Evolutionary conservation across 2,329 filamentous ascomycete genomes (phyloP), one percentile per base, ranked within the genome.

Genomic region (Colletotrichum paranaense): DNA sequence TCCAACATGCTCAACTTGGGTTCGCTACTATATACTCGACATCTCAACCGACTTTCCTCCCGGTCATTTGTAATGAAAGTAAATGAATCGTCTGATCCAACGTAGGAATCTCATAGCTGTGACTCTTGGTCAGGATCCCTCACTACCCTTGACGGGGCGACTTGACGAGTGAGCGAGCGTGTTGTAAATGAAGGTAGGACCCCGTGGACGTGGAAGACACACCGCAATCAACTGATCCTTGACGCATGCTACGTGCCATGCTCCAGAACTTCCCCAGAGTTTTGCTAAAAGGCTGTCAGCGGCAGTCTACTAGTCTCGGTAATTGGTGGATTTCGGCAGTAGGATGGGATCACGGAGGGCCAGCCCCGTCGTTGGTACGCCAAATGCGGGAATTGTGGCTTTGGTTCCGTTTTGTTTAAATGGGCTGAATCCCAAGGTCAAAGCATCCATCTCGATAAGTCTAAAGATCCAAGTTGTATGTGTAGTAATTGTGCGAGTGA

Each of bases 311-410:
- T 42, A 24, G 57, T 68, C 38, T 58, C 68, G 52, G 66, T 73
- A 69, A 73, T 73, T 73, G 66, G 70, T 73, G 66, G 70, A 70
- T 73, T 73, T 69, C 59, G 46, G 55, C 30, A 53, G 42, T 38
- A 24, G 32, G 19, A n/a, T 32, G 55, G 53, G 42, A 60, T 64
- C 55, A 60, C 70, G 70, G 70, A 73, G 56, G 66, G n/a, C 42
- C 24, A 57, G 5, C 32, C 55, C 68, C 62, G 59, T 64, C 49
- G 53, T 5, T 28, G 28, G 49, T 30, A 32, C 49, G 28, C 49
- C 67, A 28, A 64, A 70, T 73, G 26, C 53, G 66, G 65, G 66
- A 64, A 58, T 52, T 26, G 14, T 38, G 28, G 56, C 32, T 30
- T n/a, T 32, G 19, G 12, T 35, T 67, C 55, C 56, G 63, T 19